phyloP scores from a whole-genome alignment of 805 yeast species.

The Tetrapisispora iriomotensis region DNA sequence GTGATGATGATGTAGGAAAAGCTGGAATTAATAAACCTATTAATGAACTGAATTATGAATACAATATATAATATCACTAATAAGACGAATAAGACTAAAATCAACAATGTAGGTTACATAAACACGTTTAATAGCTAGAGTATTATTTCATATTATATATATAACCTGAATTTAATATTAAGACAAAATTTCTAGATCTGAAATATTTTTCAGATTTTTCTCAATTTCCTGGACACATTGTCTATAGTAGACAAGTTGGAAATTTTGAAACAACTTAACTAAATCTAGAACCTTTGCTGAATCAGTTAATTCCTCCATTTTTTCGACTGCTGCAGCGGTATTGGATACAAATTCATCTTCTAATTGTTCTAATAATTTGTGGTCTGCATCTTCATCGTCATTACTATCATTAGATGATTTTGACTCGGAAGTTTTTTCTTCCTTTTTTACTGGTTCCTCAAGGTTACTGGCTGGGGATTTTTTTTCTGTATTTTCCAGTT shows the following conservation, averaged over 20 bases:
- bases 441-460: constrained; percentile 4
- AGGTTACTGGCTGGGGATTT: neutral
- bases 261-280: constrained; percentile 55
- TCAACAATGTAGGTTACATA: too few species aligned
- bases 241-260: constrained; percentile 58
- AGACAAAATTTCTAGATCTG: constrained; percentile 12
- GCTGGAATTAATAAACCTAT: constrained; percentile 7
- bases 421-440: constrained; percentile 2
- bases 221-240: constrained; percentile 42
- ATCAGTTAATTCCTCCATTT: constrained; percentile 62
- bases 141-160: neutral
- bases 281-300: constrained; percentile 57
- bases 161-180: neutral
- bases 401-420: neutral
- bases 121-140: neutral
- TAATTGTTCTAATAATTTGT: constrained; percentile 40
- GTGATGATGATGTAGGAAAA: constrained; percentile 29
- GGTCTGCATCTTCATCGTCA: constrained; percentile 24
- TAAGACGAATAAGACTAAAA: too few species aligned
- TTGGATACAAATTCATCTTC: constrained; percentile 79
- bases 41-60: constrained; percentile 16
- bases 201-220: constrained; percentile 35
- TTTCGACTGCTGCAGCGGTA: constrained; percentile 67
- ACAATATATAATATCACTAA: too few species aligned
- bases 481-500: constrained; percentile 4